Percentiles rank a stretch among this genome's conserved stretches.
Evolutionary conservation across 345 rosid genomes (phyloP).

Genomic region (Cardamine chenopodiifolia): DNA sequence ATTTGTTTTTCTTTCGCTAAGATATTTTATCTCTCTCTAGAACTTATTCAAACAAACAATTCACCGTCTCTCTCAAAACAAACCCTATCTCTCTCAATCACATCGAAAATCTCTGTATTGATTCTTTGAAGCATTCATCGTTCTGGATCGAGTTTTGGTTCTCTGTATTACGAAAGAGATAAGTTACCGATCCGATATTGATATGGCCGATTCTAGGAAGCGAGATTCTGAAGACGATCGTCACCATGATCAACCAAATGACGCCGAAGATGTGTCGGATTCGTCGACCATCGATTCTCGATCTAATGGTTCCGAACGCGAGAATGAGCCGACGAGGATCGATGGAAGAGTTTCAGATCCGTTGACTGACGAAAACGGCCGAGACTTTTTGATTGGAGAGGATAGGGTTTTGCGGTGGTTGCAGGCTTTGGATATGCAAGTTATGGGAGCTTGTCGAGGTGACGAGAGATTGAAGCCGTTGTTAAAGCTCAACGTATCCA

Average conservation of each 20-base stretch:
- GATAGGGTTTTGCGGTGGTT: constrained; percentile 87
- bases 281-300: constrained; percentile 20
- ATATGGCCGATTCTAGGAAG: constrained; percentile 59
- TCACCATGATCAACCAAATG: constrained; percentile 41
- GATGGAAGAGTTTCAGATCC: constrained; percentile 59
- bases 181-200: constrained; percentile 42
- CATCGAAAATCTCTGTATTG: constrained; percentile 20
- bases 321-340: constrained; percentile 20
- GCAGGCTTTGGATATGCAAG: constrained; percentile 89
- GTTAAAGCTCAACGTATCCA: constrained; percentile 67
- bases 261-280: constrained; percentile 48
- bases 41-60: neutral
- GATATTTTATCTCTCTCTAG: constrained; percentile 18
- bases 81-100: neutral
- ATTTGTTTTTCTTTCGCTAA: constrained; percentile 10
- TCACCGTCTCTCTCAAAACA: neutral
- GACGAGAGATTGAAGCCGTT: constrained; percentile 96
- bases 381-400: constrained; percentile 71
- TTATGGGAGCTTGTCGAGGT: constrained; percentile 92
- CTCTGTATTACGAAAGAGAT: constrained; percentile 1
- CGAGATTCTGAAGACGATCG: constrained; percentile 48
- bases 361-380: constrained; percentile 61
- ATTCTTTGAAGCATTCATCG: constrained; percentile 27
- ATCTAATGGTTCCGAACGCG: constrained; percentile 53
- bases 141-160: constrained; percentile 37